Evolutionary conservation across 495 filamentous ascomycete genomes (phyloP), one percentile per base, ranked within the genome.

Genomic region (Daldinia childiae): DNA sequence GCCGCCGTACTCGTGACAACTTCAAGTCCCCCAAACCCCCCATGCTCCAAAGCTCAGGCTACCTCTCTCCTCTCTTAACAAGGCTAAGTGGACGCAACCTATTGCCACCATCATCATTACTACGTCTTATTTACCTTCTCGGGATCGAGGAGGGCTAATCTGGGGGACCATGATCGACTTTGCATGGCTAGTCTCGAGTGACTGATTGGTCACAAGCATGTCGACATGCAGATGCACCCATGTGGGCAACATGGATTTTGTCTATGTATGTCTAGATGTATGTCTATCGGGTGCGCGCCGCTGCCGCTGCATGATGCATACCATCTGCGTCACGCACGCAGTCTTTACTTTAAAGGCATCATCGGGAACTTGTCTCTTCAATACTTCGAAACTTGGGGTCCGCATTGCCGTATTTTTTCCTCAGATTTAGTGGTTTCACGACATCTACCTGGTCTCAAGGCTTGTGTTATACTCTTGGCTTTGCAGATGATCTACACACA

Each of bases 241-340:
- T 73, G 71, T 73, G 71, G 71, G 65, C 61, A 62, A 38, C 65
- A 73, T 73, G 65, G 71, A 66, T 69, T 43, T 30, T 62, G 56
- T 60, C 52, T 51, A 54, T 54, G 3, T 27, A 27, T 26, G 64
- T 50, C 66, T 68, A 54, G 52, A 41, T 63, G 69, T 64, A 57
- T 67, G 64, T 74, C 62, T 71, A 66, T 66, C 71, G 71, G 68
- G 73, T 66, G 62, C 71, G 71, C 71, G 71, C 71, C 71, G 71
- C 66, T 67, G 70, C 68, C 60, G 65, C 61, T 79, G 76, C 78
- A 80, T 80, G 68, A 76, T 75, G 78, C 71, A 76, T 74, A 57
- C 59, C 56, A 74, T 73, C 75, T 73, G 74, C 76, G 56, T 74
- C 73, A 78, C 68, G 69, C 73, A 78, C 68, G 69, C 73, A 60